Base-by-base conservation (phyloP, 441 rosid genomes). In the Raphanus hybrid region DNA sequence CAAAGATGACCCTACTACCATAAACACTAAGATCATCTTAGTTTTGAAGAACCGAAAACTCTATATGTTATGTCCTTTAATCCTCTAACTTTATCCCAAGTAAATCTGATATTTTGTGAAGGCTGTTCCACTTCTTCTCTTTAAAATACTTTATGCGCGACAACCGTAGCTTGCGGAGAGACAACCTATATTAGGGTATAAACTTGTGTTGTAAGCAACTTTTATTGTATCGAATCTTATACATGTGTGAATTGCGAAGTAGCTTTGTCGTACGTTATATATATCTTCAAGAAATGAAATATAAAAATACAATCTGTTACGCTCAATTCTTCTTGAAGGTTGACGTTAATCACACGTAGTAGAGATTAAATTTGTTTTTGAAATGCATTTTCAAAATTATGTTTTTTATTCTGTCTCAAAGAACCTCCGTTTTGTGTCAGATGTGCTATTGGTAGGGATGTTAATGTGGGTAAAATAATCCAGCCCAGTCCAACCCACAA, bases 11-110 rank as follows among this genome's bases (percentile, higher is more conserved):
- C 74, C 82, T 15, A 29, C 77, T 14, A 39, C 78, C 10, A 70
- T 87, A 58, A 89, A 82, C 61, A 78, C 75, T 76, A 85, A 84
- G 71, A 89, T 88, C 79, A 83, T 86, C 8, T 92, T 87, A 64
- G 88, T 89, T 70, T 87, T 16, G 72, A 82, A 88, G 86, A 87
- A 89, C 77, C 11, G 92, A 89, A 73, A 88, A 78, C 78, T 92
- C 92, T 18, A 88, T 91, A 73, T 90, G 94, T 73, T 94, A 88
- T 91, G 94, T 88, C 29, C 4, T 23, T 26, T 63, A 18, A 16
- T 34, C 12, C 58, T 15, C 2, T 10, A 10, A 52, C 34, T 5
- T 12, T 52, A 55, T 69, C 64, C 48, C 5, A 8, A 41, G 10
- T 34, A 18, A 74, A 34, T 67, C 55, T 55, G 32, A 27, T 73